A percentile compares a stretch with the other conserved stretches of the same genome.
phyloP scores from a whole-genome alignment of 257 asterid species.

The Solanum sitiens region DNA sequence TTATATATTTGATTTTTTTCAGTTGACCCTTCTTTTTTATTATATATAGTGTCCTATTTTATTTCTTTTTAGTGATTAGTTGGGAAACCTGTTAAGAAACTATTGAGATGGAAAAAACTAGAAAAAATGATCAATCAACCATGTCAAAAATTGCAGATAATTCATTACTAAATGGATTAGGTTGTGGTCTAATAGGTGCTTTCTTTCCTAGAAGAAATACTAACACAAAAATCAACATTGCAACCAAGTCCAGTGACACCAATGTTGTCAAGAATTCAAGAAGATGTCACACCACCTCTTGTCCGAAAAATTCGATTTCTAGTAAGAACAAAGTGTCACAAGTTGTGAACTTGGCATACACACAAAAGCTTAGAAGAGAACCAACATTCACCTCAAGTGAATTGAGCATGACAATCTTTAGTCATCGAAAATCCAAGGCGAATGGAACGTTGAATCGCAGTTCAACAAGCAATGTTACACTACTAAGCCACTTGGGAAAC shows the following conservation, averaged over 20 bases:
- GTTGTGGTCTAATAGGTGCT: conserved; percentile 43
- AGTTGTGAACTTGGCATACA: conserved; percentile 18
- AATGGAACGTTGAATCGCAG: not conserved
- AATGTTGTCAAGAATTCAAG: not conserved
- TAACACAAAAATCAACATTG: conserved; percentile 9
- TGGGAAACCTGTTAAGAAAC: not conserved
- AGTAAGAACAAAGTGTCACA: conserved; percentile 11
- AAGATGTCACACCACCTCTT: not conserved
- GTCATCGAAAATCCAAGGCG: conserved; percentile 9
- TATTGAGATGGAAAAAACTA: not conserved
- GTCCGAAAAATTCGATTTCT: not conserved
- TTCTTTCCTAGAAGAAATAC: conserved; percentile 12
- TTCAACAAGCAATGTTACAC: conserved; percentile 31
- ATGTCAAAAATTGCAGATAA: conserved; percentile 25
- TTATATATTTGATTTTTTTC: not conserved
- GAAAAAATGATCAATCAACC: not conserved
- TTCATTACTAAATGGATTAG: conserved; percentile 17
- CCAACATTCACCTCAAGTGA: conserved; percentile 30
- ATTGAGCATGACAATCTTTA: conserved; percentile 19
- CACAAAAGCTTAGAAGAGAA: conserved; percentile 17
- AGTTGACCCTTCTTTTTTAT: not conserved
- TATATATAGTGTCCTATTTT: not conserved
- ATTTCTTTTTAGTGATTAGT: not conserved
- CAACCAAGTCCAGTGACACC: not conserved
- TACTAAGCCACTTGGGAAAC: conserved; percentile 28